phyloP scores from a whole-genome alignment of 306 rosid genomes.

The Ziziphus jujuba region DNA sequence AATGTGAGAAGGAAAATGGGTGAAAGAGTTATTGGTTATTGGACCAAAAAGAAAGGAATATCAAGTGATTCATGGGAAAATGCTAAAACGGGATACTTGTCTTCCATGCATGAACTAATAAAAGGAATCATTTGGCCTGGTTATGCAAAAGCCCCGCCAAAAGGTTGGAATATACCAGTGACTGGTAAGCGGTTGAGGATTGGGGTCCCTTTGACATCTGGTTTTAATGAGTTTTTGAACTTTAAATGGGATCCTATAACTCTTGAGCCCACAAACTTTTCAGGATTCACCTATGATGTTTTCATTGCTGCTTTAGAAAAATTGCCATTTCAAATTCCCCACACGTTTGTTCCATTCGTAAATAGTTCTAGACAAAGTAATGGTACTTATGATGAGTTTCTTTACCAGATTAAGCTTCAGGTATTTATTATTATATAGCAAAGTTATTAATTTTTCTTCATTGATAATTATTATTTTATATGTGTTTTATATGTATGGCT shows the following conservation, averaged over 20 bases:
- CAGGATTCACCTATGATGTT: slow-evolving; percentile 34
- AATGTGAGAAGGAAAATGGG: slow-evolving; percentile 24
- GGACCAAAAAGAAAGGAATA: slow-evolving; percentile 19
- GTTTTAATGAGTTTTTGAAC: slow-evolving; percentile 23
- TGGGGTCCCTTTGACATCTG: slow-evolving; percentile 27
- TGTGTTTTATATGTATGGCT: no score
- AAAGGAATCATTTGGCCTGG: slow-evolving; percentile 41
- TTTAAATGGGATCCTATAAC: slow-evolving; percentile 1
- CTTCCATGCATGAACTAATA: slow-evolving; percentile 3
- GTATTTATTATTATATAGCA: slow-evolving; percentile 4
- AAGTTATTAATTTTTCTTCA: neutral
- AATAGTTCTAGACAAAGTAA: neutral
- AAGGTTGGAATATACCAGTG: slow-evolving; percentile 27
- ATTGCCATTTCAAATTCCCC: slow-evolving; percentile 29
- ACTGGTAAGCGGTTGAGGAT: slow-evolving; percentile 25
- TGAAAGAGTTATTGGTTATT: slow-evolving; percentile 35
- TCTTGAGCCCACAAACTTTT: neutral
- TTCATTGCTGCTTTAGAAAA: slow-evolving; percentile 19
- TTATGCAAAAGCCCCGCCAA: slow-evolving; percentile 17
- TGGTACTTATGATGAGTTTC: slow-evolving; percentile 26
- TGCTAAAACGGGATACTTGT: neutral
- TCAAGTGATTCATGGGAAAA: no score
- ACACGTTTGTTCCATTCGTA: slow-evolving; percentile 13
- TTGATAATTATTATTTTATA: no score
- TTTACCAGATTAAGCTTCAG: slow-evolving; percentile 8